These are phyloP conservation scores for Chlorella sp. DNA, from an alignment of 139 green algal species.

Conservation along the genomic window DNA sequence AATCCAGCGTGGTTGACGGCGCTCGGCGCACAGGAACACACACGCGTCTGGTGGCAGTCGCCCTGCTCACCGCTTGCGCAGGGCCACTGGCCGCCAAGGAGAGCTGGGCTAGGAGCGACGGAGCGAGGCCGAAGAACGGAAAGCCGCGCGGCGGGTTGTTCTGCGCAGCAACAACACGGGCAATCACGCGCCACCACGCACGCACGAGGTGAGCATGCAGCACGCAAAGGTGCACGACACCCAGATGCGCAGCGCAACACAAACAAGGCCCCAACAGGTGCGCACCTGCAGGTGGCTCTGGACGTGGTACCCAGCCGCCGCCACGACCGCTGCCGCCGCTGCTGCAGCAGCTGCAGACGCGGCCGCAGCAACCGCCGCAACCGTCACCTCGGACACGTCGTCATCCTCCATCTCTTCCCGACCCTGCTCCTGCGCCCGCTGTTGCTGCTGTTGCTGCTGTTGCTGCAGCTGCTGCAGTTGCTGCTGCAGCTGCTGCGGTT, in stretches of 20 bases:
- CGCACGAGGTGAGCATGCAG: neutral
- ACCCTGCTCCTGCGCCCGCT: neutral
- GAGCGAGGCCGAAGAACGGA: constrained; percentile 67
- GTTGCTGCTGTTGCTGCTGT: neutral
- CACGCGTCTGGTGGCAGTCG: too few species aligned
- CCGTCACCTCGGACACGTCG: constrained; percentile 40
- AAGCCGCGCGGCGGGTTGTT: constrained; percentile 54
- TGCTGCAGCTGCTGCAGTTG: neutral
- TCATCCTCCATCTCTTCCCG: too few species aligned
- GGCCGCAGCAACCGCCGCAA: constrained; percentile 56
- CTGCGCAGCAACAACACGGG: constrained; percentile 16
- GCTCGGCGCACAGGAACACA: too few species aligned
- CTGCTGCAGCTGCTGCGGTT: neutral
- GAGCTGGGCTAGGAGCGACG: constrained; percentile 47
- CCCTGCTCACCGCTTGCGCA: too few species aligned
- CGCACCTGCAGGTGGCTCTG: constrained; percentile 55
- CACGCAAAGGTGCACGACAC: neutral
- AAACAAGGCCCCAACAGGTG: neutral
- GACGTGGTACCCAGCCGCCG: constrained; percentile 53
- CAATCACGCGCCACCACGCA: neutral
- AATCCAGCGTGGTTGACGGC: too few species aligned
- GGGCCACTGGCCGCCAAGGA: constrained; percentile 9
- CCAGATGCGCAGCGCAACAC: neutral
- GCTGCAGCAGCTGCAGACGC: constrained; percentile 56
- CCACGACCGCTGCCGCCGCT: constrained; percentile 59